Evolutionary conservation across 164 flowering plant species (phyloP).

Genomic region (Tinospora cordifolia): DNA sequence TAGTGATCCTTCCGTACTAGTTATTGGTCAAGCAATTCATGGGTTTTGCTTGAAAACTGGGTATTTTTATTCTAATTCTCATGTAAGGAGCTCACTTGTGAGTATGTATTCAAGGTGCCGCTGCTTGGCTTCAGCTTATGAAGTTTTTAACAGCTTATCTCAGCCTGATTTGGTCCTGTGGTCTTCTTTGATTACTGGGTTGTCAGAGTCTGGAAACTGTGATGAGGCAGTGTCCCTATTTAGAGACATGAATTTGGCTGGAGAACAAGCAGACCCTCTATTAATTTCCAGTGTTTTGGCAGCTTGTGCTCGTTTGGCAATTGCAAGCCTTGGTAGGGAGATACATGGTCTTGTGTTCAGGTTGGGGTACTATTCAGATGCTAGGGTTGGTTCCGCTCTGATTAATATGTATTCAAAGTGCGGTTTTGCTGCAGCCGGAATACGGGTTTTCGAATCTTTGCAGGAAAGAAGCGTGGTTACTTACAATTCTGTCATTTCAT

Average conservation of each 20-base stretch:
- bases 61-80: constrained; percentile 40
- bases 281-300: constrained; percentile 47
- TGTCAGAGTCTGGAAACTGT: constrained; percentile 41
- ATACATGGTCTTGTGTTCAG: constrained; percentile 60
- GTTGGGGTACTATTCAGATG: constrained; percentile 34
- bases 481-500: constrained; percentile 54
- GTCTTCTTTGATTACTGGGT: constrained; percentile 70
- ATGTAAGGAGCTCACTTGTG: constrained; percentile 60
- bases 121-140: constrained; percentile 42
- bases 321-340: constrained; percentile 42
- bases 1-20: constrained; percentile 26
- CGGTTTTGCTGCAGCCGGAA: constrained; percentile 42
- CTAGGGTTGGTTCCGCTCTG: constrained; percentile 58
- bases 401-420: constrained; percentile 72
- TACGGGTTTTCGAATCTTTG: constrained; percentile 38
- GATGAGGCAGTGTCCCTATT: constrained; percentile 36
- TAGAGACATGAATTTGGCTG: constrained; percentile 31
- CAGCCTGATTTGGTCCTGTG: constrained; percentile 67
- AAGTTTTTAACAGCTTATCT: constrained; percentile 35
- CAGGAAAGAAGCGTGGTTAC: constrained; percentile 32
- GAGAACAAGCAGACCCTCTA: constrained; percentile 39
- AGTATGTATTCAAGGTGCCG: constrained; percentile 63
- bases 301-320: constrained; percentile 48
- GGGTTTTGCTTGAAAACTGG: constrained; percentile 49
- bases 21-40: constrained; percentile 49